Percentiles rank a stretch among this genome's conserved stretches.
These are phyloP conservation scores for Lyophyllum atratum DNA, from an alignment of 768 basidiomycete genomes.

Conservation along the genomic window DNA sequence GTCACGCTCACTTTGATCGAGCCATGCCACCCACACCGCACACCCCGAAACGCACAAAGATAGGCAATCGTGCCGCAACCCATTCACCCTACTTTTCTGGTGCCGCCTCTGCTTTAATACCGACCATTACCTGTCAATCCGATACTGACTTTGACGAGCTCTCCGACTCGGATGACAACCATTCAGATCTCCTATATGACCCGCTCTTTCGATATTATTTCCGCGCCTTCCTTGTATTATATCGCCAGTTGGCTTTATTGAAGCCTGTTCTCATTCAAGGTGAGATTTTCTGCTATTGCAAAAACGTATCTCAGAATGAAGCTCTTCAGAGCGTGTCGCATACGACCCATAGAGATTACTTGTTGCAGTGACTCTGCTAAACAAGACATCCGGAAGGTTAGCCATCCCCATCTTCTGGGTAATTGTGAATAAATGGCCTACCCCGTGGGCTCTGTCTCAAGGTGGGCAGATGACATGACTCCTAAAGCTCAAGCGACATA, in stretches of 20 bases:
- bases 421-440: constrained; percentile 59
- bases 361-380: constrained; percentile 66
- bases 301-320: background rate
- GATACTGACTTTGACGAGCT: background rate
- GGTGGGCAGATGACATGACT: constrained; percentile 36
- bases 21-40: background rate
- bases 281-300: constrained; percentile 5
- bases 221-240: constrained; percentile 23
- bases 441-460: constrained; percentile 50
- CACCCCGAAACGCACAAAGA: background rate
- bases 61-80: background rate
- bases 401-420: constrained; percentile 69
- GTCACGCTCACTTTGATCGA: background rate
- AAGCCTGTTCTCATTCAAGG: constrained; percentile 46
- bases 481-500: background rate
- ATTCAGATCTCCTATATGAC: constrained; percentile 11
- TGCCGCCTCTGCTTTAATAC: background rate
- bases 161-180: background rate
- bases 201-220: constrained; percentile 29
- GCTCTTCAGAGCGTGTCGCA: constrained; percentile 48
- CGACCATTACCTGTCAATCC: background rate
- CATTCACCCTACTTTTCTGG: constrained; percentile 13
- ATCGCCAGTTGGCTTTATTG: constrained; percentile 23
- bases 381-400: constrained; percentile 64
- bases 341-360: constrained; percentile 71